Evolutionary conservation across 2,329 filamentous ascomycete species (phyloP).

Genomic region (Arthroderma sp.): DNA sequence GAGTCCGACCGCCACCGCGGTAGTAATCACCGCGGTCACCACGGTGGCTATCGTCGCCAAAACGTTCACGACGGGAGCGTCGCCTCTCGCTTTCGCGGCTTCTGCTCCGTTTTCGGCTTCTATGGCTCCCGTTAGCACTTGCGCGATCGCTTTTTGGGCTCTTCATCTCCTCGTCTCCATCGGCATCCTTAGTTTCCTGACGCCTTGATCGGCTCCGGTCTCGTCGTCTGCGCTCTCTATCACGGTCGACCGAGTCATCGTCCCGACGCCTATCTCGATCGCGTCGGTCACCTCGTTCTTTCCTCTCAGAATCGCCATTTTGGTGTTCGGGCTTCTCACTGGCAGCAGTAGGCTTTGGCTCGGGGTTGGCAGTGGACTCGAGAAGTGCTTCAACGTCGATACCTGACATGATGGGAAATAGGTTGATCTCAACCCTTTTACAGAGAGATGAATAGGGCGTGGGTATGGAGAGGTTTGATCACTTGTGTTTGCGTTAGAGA

Average conservation of each 20-base stretch:
- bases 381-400: conserved; percentile 82
- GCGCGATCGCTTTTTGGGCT: conserved; percentile 63
- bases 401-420: conserved; percentile 44
- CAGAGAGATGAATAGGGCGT: conserved; percentile 14
- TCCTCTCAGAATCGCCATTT: conserved; percentile 46
- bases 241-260: conserved; percentile 44
- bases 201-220: conserved; percentile 34
- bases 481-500: conserved; percentile 26
- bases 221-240: conserved; percentile 45
- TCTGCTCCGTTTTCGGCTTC: conserved; percentile 67
- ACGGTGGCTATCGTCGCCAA: conserved; percentile 35
- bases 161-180: conserved; percentile 45
- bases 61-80: conserved; percentile 59
- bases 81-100: conserved; percentile 65
- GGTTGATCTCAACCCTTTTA: conserved; percentile 16
- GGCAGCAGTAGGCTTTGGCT: conserved; percentile 13
- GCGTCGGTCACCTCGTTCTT: conserved; percentile 38
- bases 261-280: conserved; percentile 37
- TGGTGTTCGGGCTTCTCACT: conserved; percentile 32
- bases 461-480: conserved; percentile 21
- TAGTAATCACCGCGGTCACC: conserved; percentile 55
- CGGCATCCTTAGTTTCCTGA: conserved; percentile 38
- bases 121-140: conserved; percentile 55
- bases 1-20: conserved; percentile 49
- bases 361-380: conserved; percentile 61